Evolutionary conservation across 2,329 filamentous ascomycete genomes (phyloP).

Genomic region (Myriosclerotinia scirpicola): DNA sequence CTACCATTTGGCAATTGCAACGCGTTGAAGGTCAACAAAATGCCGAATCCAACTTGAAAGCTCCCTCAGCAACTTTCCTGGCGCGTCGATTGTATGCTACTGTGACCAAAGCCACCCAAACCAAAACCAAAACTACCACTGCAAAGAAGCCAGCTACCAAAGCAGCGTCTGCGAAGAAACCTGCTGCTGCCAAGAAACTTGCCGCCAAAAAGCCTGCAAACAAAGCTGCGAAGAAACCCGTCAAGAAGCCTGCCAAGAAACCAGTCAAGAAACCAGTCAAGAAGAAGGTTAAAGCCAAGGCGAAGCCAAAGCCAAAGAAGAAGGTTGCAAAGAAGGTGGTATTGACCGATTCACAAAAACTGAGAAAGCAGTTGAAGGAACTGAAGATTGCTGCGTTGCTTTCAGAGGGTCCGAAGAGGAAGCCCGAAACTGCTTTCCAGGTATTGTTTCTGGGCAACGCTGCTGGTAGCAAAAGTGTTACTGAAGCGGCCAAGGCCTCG

Average conservation of each 20-base stretch:
- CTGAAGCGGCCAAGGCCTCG: slow-evolving; percentile 23
- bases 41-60: slow-evolving; percentile 25
- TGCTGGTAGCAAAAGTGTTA: slow-evolving; percentile 30
- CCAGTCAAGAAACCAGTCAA: slow-evolving; percentile 30
- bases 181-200: slow-evolving; percentile 31
- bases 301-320: slow-evolving; percentile 34
- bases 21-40: slow-evolving; percentile 31
- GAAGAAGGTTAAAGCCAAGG: slow-evolving; percentile 36
- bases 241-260: slow-evolving; percentile 26
- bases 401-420: slow-evolving; percentile 11
- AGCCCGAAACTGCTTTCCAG: slow-evolving; percentile 5
- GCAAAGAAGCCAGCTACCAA: slow-evolving; percentile 25
- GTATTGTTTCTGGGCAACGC: slow-evolving; percentile 36
- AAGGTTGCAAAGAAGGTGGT: slow-evolving; percentile 28
- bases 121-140: slow-evolving; percentile 14
- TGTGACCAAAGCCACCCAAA: slow-evolving; percentile 32
- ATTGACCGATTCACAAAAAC: slow-evolving; percentile 20
- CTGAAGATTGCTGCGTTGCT: slow-evolving; percentile 3
- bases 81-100: slow-evolving; percentile 34
- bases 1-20: slow-evolving; percentile 32
- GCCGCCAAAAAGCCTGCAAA: slow-evolving; percentile 24
- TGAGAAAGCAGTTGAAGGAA: slow-evolving; percentile 7
- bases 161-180: slow-evolving; percentile 18
- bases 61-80: slow-evolving; percentile 22
- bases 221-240: slow-evolving; percentile 10